Evolutionary conservation across 179 eudicot genomes (phyloP).

Genomic region (Monotropa hypopitys): DNA sequence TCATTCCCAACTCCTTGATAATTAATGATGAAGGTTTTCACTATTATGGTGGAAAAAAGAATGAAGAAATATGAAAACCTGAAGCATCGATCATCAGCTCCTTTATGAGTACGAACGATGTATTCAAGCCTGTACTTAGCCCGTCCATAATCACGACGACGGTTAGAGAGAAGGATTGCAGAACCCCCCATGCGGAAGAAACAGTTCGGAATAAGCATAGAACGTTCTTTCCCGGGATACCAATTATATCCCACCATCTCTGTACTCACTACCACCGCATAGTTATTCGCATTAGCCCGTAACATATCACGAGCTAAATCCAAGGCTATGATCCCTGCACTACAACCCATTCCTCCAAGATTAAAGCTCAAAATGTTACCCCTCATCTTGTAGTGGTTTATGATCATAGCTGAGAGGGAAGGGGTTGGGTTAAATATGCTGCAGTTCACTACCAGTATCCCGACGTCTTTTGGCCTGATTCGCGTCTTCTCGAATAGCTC

Average conservation of each 20-base stretch:
- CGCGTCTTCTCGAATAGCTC: slow-evolving; percentile 72
- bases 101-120: slow-evolving; percentile 88
- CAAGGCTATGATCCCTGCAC: slow-evolving; percentile 65
- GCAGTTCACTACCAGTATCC: slow-evolving; percentile 88
- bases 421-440: slow-evolving; percentile 97
- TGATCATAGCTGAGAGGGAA: slow-evolving; percentile 87
- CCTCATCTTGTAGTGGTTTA: slow-evolving; percentile 90
- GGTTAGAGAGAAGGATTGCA: slow-evolving; percentile 65
- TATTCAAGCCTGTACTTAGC: slow-evolving; percentile 93
- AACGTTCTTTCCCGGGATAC: slow-evolving; percentile 64
- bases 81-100: slow-evolving; percentile 80
- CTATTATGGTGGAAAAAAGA: not conserved
- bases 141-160: slow-evolving; percentile 64
- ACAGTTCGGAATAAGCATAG: slow-evolving; percentile 90
- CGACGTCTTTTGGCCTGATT: slow-evolving; percentile 71
- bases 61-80: slow-evolving; percentile 23
- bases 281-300: slow-evolving; percentile 79
- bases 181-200: slow-evolving; percentile 96
- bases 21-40: not conserved
- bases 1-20: no score
- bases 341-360: slow-evolving; percentile 95
- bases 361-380: slow-evolving; percentile 84
- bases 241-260: slow-evolving; percentile 92
- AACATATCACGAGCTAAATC: slow-evolving; percentile 88
- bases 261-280: slow-evolving; percentile 77